phyloP scores from a whole-genome alignment of 78 protist genomes.

The Dictyostelium brefeldianum region DNA sequence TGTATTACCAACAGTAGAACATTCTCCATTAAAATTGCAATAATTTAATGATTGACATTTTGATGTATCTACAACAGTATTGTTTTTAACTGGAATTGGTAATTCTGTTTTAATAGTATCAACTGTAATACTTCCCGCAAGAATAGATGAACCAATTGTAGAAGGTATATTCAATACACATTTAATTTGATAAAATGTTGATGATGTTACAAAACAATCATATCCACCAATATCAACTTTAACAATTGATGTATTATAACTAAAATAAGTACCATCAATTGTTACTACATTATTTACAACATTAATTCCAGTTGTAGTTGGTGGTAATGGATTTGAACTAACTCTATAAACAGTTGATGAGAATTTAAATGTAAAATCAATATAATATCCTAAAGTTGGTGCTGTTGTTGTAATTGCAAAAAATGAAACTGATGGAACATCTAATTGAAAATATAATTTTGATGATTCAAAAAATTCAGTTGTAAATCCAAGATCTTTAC shows the following conservation, averaged over 20 bases:
- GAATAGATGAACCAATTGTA: background rate
- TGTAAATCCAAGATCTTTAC: background rate
- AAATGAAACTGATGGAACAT: background rate
- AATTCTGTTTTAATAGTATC: background rate
- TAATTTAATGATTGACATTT: background rate
- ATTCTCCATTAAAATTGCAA: background rate
- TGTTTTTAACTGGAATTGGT: background rate
- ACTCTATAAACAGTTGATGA: background rate
- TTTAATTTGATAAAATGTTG: constrained; percentile 8
- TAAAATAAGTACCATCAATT: background rate
- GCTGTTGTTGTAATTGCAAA: background rate
- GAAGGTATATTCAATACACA: background rate
- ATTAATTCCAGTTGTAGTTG: background rate
- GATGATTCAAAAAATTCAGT: background rate
- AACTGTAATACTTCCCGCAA: background rate
- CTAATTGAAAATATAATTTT: background rate
- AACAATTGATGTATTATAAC: background rate
- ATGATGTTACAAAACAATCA: background rate
- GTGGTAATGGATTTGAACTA: constrained; percentile 6
- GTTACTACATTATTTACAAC: background rate
- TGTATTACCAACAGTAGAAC: background rate
- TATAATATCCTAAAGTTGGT: background rate
- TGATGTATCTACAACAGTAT: background rate
- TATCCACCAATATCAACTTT: constrained; percentile 2
- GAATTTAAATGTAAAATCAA: background rate